These are phyloP conservation scores for Achaetomiella virescens DNA, from an alignment of 495 filamentous ascomycete species.

Conservation along the genomic window DNA sequence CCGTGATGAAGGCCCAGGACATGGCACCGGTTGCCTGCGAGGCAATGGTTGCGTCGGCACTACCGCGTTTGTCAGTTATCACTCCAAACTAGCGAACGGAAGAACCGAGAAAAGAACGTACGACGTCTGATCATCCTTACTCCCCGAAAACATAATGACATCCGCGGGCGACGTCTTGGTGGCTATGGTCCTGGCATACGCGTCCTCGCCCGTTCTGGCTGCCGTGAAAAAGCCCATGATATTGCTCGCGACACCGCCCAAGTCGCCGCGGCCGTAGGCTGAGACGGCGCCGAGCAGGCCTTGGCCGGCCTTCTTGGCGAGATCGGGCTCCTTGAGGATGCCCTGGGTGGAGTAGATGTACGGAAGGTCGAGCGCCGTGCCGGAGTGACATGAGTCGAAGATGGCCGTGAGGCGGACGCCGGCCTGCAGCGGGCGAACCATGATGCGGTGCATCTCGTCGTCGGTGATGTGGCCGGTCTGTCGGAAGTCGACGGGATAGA, in stretches of 20 bases:
- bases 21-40: slow-evolving; percentile 94
- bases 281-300: slow-evolving; percentile 85
- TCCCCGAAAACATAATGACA: slow-evolving; percentile 96
- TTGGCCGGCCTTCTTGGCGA: slow-evolving; percentile 95
- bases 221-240: slow-evolving; percentile 91
- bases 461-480: slow-evolving; percentile 90
- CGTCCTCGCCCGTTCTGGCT: slow-evolving; percentile 76
- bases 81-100: too few species aligned
- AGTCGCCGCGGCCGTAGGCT: slow-evolving; percentile 83
- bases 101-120: slow-evolving; percentile 48
- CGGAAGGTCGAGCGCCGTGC: slow-evolving; percentile 89
- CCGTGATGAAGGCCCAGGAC: slow-evolving; percentile 94
- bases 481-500: slow-evolving; percentile 94
- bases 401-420: slow-evolving; percentile 94
- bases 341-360: slow-evolving; percentile 96
- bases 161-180: slow-evolving; percentile 95
- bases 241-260: slow-evolving; percentile 72
- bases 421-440: slow-evolving; percentile 74
- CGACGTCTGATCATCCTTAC: slow-evolving; percentile 94
- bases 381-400: slow-evolving; percentile 99
- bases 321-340: slow-evolving; percentile 94
- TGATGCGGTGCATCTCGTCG: slow-evolving; percentile 97
- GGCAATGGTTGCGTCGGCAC: slow-evolving; percentile 58
- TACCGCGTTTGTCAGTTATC: slow-evolving; percentile 20
- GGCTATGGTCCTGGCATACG: slow-evolving; percentile 67